Conservation (phyloP, 2,329 filamentous ascomycete genomes). For the Fusarium sp. region DNA sequence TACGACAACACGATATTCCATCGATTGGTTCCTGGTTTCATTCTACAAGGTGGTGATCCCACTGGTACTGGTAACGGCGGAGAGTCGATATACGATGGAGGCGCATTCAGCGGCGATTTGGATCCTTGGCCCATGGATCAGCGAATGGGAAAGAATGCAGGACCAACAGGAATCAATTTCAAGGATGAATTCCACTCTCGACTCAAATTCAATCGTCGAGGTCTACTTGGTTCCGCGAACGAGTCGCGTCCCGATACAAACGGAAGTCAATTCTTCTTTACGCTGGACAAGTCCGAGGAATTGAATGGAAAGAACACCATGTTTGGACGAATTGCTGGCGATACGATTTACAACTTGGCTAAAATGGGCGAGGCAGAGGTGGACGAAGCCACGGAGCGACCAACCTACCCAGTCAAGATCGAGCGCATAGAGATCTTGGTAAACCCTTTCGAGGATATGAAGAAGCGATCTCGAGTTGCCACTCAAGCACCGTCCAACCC, state of each 20-base stretch:
- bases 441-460: conserved; percentile 86
- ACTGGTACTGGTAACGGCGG: conserved; percentile 93
- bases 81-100: conserved; percentile 90
- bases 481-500: conserved; percentile 56
- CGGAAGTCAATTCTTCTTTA: conserved; percentile 97
- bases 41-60: conserved; percentile 94
- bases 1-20: conserved; percentile 96
- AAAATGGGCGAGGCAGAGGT: conserved; percentile 93
- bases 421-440: conserved; percentile 78
- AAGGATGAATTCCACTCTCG: conserved; percentile 92
- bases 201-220: conserved; percentile 91
- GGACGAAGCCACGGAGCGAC: conserved; percentile 80
- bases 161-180: conserved; percentile 69
- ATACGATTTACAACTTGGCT: conserved; percentile 95
- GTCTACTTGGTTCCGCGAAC: conserved; percentile 96
- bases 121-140: conserved; percentile 79
- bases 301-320: conserved; percentile 90
- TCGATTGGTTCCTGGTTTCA: conserved; percentile 89
- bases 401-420: conserved; percentile 86
- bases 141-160: conserved; percentile 70
- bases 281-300: conserved; percentile 85
- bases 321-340: conserved; percentile 90
- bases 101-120: conserved; percentile 76
- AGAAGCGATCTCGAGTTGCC: conserved; percentile 71
- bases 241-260: conserved; percentile 81